Evolutionary conservation across 1,139 yeast genomes (phyloP), one percentile per base, ranked within the genome.

Genomic region (Diutina neorugosa): DNA sequence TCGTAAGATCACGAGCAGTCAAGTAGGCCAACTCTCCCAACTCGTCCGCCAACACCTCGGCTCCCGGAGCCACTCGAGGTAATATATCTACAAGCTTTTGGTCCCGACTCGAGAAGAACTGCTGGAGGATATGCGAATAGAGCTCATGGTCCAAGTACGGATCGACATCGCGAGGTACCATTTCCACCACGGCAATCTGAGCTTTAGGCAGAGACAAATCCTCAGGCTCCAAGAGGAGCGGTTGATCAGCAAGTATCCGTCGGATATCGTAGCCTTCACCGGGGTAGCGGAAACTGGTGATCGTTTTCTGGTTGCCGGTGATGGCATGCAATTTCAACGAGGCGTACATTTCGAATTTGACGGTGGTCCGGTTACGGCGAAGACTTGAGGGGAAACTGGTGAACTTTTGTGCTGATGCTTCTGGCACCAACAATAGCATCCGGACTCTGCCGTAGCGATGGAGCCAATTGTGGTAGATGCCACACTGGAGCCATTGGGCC

Each of bases 61-160:
- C 96, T 1, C 96, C 97, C 0, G 96, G 91, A 0, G 96, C 96
- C 16, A 91, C 66, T 18, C 77, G 72, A 14, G 73, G 69, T 2
- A 86, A 60, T 1, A 78, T 72, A 5, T 80, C 81, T 3, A 55
- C 50, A 6, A 89, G 62, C 1, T 78, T 76, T 23, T 74, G 72
- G 3, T 75, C 73, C 18, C 78, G 71, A 50, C 77, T 69, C 51
- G 82, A 75, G 73, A 84, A 78, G 48, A 91, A 65, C 58, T 80
- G 78, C 60, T 84, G 84, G 20, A 84, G 74, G 16, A 89, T 80
- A 58, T 78, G 80, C 56, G 88, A 94, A 67, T 86, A 77, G 48
- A 77, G 75, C 52, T 81, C 86, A 5, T 79, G 62, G 59, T 81
- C 75, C n/a, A 75, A 54, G 11, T 63, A 60, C 2, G 64, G 61